Evolutionary conservation across 306 rosid species (phyloP), one percentile per base, ranked within the genome.

Genomic region (Echinosophora koreensis): DNA sequence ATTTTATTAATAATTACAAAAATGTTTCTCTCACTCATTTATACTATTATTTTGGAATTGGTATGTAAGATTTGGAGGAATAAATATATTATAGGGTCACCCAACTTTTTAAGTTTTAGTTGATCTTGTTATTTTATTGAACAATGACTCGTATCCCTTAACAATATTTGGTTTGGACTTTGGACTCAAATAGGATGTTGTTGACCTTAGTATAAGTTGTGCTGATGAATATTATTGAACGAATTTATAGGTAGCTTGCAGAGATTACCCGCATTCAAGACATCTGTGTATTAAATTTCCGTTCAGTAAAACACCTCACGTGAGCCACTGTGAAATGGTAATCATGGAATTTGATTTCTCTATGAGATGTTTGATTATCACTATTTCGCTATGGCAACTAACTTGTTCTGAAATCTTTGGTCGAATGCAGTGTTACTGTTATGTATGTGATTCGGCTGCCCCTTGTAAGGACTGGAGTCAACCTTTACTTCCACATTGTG

Each of bases 211-310:
- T 54, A 3, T 3, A 39, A 51, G 28, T 61, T 63, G 11, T 63
- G 57, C 18, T 67, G 55, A 35, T 67, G 38, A 59, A 16, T 47
- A 16, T 32, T 79, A 66, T 5, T 79, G 50, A n/a, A 30, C 38
- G 58, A 42, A 56, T 52, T n/a, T 75, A 18, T 71, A 88, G 97
- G 92, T 90, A 60, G 92, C 97, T 46, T 90, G 93, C 76, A 84
- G 90, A 69, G 97, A 92, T 71, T 90, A 80, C 49, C 96, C 94
- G 8, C 96, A 92, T 78, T 50, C 97, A 32, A 92, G 97, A 50
- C 89, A 92, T 79, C 59, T 81, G 5, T 92, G 92, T 85, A 5
- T 83, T 59, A 80, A 73, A 78, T 87, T 87, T 64, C 92, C 91
- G 0, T 92, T 92, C 60, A 71, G 35, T 0, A 18, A 81, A 71